phyloP scores from a whole-genome alignment of 2,329 filamentous ascomycete genomes.

The Pseudocercospora macadamiae region DNA sequence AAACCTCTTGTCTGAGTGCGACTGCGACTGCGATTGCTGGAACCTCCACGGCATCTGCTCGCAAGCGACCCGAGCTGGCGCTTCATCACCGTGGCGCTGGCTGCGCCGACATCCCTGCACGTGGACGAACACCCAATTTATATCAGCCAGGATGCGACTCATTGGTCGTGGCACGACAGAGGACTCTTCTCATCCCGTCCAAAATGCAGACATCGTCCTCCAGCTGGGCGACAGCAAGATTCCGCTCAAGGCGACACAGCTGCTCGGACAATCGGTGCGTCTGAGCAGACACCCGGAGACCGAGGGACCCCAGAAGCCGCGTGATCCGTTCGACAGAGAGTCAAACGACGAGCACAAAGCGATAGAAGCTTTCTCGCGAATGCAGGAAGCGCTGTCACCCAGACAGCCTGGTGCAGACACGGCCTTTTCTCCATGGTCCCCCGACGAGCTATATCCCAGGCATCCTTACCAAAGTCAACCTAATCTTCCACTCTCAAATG shows the following conservation, averaged over 20 bases:
- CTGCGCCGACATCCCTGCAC: conserved; percentile 10
- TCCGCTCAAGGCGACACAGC: conserved; percentile 25
- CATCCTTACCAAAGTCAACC: conserved; percentile 18
- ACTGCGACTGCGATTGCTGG: background rate
- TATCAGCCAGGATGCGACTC: conserved; percentile 16
- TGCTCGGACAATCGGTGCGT: conserved; percentile 19
- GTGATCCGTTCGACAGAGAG: background rate
- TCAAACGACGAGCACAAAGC: conserved; percentile 15
- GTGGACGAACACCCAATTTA: conserved; percentile 8
- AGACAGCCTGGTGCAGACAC: conserved; percentile 14
- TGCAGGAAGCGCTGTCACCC: conserved; percentile 21
- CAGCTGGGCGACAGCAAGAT: conserved; percentile 23
- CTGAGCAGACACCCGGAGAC: conserved; percentile 8
- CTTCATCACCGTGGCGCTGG: background rate
- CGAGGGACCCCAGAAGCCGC: background rate
- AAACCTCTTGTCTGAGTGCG: background rate
- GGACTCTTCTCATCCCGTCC: conserved; percentile 5
- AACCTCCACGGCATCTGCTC: background rate
- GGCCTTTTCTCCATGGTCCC: conserved; percentile 18
- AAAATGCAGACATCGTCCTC: conserved; percentile 22
- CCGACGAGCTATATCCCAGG: conserved; percentile 21
- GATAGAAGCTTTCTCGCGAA: conserved; percentile 19
- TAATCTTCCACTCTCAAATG: conserved; percentile 13
- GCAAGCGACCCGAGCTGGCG: background rate
- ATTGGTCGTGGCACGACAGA: conserved; percentile 14